Conservation (phyloP, 192 early-diverging fungal species). For the Gonapodya prolifera region DNA sequence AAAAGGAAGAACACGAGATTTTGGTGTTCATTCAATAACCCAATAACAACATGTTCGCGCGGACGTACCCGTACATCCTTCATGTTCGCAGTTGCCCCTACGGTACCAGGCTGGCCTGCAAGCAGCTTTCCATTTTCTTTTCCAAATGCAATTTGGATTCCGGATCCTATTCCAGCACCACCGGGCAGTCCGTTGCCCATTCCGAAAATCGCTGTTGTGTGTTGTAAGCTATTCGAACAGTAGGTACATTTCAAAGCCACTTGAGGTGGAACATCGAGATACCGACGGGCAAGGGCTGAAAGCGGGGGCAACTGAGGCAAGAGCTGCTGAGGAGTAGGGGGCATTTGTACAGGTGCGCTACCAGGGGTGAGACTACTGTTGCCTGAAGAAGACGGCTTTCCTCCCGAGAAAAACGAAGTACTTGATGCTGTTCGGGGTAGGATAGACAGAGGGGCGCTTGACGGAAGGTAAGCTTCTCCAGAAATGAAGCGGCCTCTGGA, state of each 20-base stretch:
- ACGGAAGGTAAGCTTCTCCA: not conserved
- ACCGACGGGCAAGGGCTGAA: conserved; percentile 11
- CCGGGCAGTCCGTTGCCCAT: conserved; percentile 1
- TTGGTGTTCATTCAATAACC: too few relatives aligned
- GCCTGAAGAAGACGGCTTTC: conserved; percentile 35
- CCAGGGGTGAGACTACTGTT: conserved; percentile 18
- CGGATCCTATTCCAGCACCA: not conserved
- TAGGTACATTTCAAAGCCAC: conserved; percentile 71
- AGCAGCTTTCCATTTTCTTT: not conserved
- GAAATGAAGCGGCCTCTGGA: conserved; percentile 30
- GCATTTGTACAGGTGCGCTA: conserved; percentile 5
- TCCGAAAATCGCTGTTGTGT: conserved; percentile 20
- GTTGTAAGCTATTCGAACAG: conserved; percentile 35
- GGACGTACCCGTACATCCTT: not conserved
- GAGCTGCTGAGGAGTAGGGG: conserved; percentile 4
- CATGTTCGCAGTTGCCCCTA: not conserved
- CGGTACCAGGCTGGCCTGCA: not conserved
- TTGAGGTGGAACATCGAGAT: conserved; percentile 75
- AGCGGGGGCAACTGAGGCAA: conserved; percentile 9
- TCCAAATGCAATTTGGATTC: not conserved
- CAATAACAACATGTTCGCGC: too few relatives aligned
- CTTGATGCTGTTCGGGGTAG: not conserved
- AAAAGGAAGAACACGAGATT: not conserved
- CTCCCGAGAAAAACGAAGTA: conserved; percentile 14
- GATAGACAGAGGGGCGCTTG: not conserved